Base-by-base conservation (phyloP, 2,329 filamentous ascomycete genomes). In the Cercospora nicotianae region DNA sequence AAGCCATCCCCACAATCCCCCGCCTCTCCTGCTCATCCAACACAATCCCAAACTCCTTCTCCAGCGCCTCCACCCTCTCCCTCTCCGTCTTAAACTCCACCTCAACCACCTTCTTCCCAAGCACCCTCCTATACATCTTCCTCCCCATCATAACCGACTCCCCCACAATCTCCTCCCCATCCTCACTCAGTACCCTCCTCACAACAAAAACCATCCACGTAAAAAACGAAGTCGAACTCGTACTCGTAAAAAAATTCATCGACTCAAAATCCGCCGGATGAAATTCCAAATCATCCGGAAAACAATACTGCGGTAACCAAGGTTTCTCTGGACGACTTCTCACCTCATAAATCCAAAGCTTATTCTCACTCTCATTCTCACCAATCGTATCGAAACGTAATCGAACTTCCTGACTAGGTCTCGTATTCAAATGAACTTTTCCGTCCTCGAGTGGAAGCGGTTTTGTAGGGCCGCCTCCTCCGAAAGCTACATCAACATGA, bases 251-350 rank as follows among this genome's bases (percentile, higher is more conserved):
- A 70, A 81, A 85, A 77, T 87, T 91, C 80, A 89, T 81, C 1
- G 89, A 79, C 30, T 81, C 82, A 72, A 87, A 91, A 77, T 91
- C 89, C 42, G 79, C 76, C 7, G 83, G 83, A 31, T 86, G 75
- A 76, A 90, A 91, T 76, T 91, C 89, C 26, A 85, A 79, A 64
- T 64, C 55, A 45, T 90, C 87, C 2, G 84, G 83, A 76, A 92
- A 93, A 68, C 84, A 86, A 77, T 91, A 92, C 65, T 83, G 85
- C 2, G 85, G 80, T 30, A 83, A 80, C 87, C 89, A 93, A 1
- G 81, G 13, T 20, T 53, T 58, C 6, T 57, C 63, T 5, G 60
- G 48, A 2, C 58, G 28, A 45, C 55, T 67, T 69, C 62, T 76
- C 66, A 77, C 73, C 61, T 83, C 78, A 53, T 80, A 81, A 0